Conservation (phyloP, 148 eudicot genomes). For the Selenicereus undatus region DNA sequence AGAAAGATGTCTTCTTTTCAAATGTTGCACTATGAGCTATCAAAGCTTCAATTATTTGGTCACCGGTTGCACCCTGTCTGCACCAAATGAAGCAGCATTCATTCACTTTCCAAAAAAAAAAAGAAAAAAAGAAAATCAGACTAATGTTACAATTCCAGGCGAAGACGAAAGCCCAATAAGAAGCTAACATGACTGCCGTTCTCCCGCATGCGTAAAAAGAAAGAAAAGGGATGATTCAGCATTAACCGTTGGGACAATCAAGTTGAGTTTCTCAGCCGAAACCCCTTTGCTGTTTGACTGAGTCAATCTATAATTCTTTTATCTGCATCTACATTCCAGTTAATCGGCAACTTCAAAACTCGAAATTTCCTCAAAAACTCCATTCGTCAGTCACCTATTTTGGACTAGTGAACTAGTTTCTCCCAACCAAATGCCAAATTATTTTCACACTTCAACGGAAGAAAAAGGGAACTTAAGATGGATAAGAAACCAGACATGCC, state of each 20-base stretch:
- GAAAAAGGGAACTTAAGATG: too few species aligned
- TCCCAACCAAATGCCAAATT: too few species aligned
- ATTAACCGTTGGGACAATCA: neutral
- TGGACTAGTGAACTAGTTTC: too few species aligned
- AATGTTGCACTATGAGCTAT: slow-evolving; percentile 92
- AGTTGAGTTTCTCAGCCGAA: neutral
- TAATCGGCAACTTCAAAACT: too few species aligned
- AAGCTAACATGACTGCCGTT: too few species aligned
- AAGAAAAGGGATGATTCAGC: neutral
- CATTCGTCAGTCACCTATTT: too few species aligned
- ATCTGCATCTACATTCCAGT: neutral
- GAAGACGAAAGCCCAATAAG: too few species aligned
- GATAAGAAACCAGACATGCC: too few species aligned
- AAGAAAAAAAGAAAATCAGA: neutral
- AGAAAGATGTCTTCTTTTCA: slow-evolving; percentile 89
- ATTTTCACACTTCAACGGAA: too few species aligned
- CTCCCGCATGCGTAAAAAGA: too few species aligned
- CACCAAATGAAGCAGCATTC: slow-evolving; percentile 25
- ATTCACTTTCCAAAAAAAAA: neutral
- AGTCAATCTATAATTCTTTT: neutral
- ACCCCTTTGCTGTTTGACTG: neutral
- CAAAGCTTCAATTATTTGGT: slow-evolving; percentile 86
- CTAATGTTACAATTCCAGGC: neutral
- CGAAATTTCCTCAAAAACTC: too few species aligned
- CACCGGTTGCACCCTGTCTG: slow-evolving; percentile 83